Conservation (phyloP, 495 filamentous ascomycete genomes). For the Staphylotrichum tortipilum region DNA sequence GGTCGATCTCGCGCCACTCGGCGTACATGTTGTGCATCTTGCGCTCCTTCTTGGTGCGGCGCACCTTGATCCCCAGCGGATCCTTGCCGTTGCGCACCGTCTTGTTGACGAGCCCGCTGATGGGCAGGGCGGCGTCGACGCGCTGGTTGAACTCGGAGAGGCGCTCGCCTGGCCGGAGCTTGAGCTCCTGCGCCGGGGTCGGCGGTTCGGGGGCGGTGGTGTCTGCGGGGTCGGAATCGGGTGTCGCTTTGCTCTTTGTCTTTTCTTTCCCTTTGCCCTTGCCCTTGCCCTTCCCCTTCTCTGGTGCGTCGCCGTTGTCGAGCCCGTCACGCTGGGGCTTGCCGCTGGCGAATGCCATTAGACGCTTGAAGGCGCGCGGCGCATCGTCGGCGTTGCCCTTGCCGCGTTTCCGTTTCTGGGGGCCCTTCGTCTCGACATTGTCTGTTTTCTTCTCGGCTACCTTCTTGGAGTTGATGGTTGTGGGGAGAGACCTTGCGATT, state of each 20-base stretch:
- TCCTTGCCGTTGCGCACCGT: conserved; percentile 39
- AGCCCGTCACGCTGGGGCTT: conserved; percentile 53
- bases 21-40: conserved; percentile 71
- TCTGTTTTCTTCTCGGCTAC: conserved; percentile 20
- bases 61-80: conserved; percentile 47
- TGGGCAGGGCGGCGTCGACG: conserved; percentile 76
- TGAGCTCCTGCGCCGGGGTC: conserved; percentile 26
- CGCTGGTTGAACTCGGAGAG: conserved; percentile 75
- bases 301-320: conserved; percentile 52
- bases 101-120: conserved; percentile 54
- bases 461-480: conserved; percentile 34
- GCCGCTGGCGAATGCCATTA: conserved; percentile 62
- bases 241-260: background rate
- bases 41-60: conserved; percentile 68
- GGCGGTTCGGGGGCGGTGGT: background rate
- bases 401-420: conserved; percentile 39
- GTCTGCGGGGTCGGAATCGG: background rate
- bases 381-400: conserved; percentile 59
- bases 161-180: conserved; percentile 72
- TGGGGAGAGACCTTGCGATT: conserved; percentile 61
- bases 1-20: conserved; percentile 66
- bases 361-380: conserved; percentile 71
- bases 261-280: conserved; percentile 24
- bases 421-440: conserved; percentile 15
- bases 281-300: conserved; percentile 42